phyloP scores from a whole-genome alignment of 1,284 basidiomycete genomes.

The Cryptococcus sp. region DNA sequence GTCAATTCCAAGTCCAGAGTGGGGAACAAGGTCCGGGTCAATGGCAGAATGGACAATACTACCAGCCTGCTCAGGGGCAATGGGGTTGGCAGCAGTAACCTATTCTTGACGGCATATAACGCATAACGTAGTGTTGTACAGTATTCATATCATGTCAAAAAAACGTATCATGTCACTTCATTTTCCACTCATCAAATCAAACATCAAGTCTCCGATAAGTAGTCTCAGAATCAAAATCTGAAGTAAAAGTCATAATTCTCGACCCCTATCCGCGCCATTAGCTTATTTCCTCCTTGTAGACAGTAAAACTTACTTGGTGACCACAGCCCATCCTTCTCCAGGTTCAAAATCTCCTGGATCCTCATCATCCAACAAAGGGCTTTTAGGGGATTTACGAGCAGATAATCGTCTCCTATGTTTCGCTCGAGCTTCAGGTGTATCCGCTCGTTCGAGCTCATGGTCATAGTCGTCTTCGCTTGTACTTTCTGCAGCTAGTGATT shows the following conservation, averaged over 20 bases:
- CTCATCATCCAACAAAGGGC: conserved; percentile 42
- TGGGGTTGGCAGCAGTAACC: neutral
- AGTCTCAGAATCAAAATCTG: too few species aligned
- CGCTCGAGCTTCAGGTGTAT: conserved; percentile 5
- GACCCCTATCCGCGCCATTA: neutral
- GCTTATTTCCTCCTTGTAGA: neutral
- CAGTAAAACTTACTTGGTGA: conserved; percentile 33
- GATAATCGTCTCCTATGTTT: conserved; percentile 9
- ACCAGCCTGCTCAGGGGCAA: neutral
- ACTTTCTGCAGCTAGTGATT: neutral
- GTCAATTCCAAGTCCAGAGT: neutral
- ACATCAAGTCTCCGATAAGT: too few species aligned
- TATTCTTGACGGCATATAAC: too few species aligned
- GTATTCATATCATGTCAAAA: too few species aligned
- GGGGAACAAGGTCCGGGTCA: neutral
- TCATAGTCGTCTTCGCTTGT: neutral
- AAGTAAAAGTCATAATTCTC: too few species aligned
- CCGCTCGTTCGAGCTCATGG: neutral
- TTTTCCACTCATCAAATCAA: too few species aligned
- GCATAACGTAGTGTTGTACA: too few species aligned
- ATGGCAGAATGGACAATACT: neutral
- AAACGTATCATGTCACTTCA: too few species aligned
- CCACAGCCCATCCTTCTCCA: conserved; percentile 44
- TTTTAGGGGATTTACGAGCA: conserved; percentile 26
- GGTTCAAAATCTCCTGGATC: conserved; percentile 45